These are phyloP conservation scores for Chaetomium globosum DNA, from an alignment of 2,329 filamentous ascomycete genomes.

Conservation along the genomic window DNA sequence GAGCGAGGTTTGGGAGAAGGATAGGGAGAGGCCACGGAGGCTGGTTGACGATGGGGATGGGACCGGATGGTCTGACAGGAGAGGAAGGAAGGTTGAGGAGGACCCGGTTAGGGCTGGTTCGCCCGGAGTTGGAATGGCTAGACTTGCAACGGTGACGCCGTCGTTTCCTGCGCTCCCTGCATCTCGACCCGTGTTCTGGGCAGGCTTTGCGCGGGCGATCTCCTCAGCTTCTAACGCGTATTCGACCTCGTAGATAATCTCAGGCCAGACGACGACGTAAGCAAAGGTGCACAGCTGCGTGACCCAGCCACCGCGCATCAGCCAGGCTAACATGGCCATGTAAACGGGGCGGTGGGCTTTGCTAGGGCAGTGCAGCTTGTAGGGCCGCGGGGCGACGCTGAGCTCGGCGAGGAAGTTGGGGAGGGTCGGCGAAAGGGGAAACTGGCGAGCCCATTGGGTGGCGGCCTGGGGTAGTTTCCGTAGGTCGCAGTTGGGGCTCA, in stretches of 20 bases:
- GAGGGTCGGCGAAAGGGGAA: conserved; percentile 80
- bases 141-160: conserved; percentile 7
- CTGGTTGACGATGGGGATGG: conserved; percentile 34
- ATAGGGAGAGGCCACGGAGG: conserved; percentile 35
- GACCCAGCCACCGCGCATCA: conserved; percentile 90
- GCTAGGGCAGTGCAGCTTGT: conserved; percentile 80
- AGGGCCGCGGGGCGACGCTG: conserved; percentile 77
- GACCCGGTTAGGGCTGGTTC: conserved; percentile 30
- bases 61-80: conserved; percentile 29
- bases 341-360: conserved; percentile 86
- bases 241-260: conserved; percentile 80
- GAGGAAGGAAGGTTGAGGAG: conserved; percentile 33
- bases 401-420: conserved; percentile 85
- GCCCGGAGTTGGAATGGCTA: conserved; percentile 29
- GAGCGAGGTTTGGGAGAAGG: conserved; percentile 35
- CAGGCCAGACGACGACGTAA: conserved; percentile 80
- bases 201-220: conserved; percentile 45
- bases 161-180: conserved; percentile 30
- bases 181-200: conserved; percentile 33
- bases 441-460: conserved; percentile 72
- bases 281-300: conserved; percentile 90
- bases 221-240: conserved; percentile 69
- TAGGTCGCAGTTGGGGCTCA: conserved; percentile 86
- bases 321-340: conserved; percentile 88
- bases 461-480: conserved; percentile 69